Evolutionary conservation across 2,329 filamentous ascomycete genomes (phyloP).

Genomic region (Alternaria sp.): DNA sequence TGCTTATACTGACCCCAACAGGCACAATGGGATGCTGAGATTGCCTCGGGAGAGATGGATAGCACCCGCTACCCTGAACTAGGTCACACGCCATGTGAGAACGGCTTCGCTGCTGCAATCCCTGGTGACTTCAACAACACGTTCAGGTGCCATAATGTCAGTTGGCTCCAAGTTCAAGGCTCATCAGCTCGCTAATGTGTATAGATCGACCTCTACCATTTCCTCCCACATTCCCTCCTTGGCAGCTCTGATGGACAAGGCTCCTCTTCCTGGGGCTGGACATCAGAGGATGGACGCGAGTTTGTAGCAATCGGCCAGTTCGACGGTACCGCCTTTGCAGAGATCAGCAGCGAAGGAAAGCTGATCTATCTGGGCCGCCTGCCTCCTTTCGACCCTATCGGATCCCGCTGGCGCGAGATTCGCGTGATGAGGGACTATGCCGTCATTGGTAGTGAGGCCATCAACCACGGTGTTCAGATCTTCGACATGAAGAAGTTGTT

Average conservation of each 20-base stretch:
- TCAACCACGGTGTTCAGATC: conserved; percentile 62
- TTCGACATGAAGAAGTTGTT: conserved; percentile 63
- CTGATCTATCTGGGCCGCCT: conserved; percentile 59
- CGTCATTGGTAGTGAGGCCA: conserved; percentile 45
- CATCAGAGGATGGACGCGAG: conserved; percentile 57
- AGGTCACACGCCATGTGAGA: conserved; percentile 36
- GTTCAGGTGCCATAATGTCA: conserved; percentile 46
- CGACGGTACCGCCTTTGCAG: conserved; percentile 35
- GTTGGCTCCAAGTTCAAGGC: background rate
- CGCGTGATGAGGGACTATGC: conserved; percentile 46
- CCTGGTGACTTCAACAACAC: conserved; percentile 43
- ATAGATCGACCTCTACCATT: conserved; percentile 61
- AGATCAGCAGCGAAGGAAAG: conserved; percentile 55
- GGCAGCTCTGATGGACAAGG: conserved; percentile 52
- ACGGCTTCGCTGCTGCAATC: conserved; percentile 43
- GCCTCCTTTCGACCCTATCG: conserved; percentile 52
- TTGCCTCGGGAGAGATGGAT: conserved; percentile 34
- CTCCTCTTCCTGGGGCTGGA: conserved; percentile 60
- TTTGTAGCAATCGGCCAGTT: conserved; percentile 60
- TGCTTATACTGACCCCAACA: conserved; percentile 10
- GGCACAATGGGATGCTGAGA: conserved; percentile 34
- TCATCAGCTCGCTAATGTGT: conserved; percentile 7
- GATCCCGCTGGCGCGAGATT: conserved; percentile 59
- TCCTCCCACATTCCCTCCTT: conserved; percentile 59
- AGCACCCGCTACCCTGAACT: conserved; percentile 38